phyloP scores from a whole-genome alignment of 169 alveolate genomes.

The Plasmodium knowlesi region DNA sequence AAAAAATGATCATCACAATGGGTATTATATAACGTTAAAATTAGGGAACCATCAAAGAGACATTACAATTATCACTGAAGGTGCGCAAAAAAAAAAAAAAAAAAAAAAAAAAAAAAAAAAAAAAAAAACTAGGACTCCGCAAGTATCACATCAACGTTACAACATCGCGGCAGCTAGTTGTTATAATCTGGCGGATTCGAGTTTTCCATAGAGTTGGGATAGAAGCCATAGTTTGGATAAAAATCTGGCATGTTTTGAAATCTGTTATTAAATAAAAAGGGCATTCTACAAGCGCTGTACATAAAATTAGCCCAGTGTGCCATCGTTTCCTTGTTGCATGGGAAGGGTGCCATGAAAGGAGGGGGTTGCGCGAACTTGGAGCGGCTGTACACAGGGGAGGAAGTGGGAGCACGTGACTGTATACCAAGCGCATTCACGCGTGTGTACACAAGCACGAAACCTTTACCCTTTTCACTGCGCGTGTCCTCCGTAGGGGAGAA shows the following conservation, averaged over 20 bases:
- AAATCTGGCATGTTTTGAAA: constrained; percentile 68
- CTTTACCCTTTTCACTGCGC: background rate
- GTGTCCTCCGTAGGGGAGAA: background rate
- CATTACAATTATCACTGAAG: background rate
- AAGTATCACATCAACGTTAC: background rate
- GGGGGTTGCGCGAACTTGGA: constrained; percentile 33
- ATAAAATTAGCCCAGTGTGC: constrained; percentile 68
- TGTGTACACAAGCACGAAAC: background rate
- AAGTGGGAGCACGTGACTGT: background rate
- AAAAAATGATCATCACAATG: background rate
- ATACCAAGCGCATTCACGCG: background rate
- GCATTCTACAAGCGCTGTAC: constrained; percentile 64
- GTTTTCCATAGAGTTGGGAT: constrained; percentile 54
- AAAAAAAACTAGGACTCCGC: background rate
- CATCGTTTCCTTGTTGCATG: constrained; percentile 63
- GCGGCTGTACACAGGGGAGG: constrained; percentile 1
- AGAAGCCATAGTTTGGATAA: constrained; percentile 49
- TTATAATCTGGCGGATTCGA: constrained; percentile 46
- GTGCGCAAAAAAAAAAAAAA: background rate
- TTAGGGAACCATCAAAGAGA: background rate
- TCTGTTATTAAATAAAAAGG: constrained; percentile 58
- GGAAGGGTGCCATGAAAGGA: constrained; percentile 65
- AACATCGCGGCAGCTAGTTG: constrained; percentile 11
- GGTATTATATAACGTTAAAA: background rate
- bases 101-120: background rate